Evolutionary conservation across 345 rosid genomes (phyloP).

Genomic region (Citrus sinensis): DVS_A1.0 CM039167.1:18281001-18281500

Average conservation of each 20-base stretch:
- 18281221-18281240: neutral
- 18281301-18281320: too few species aligned
- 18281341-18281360: too few species aligned
- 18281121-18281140: slow-evolving; percentile 54
- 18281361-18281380: too few species aligned
- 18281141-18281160: slow-evolving; percentile 15
- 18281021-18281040: slow-evolving; percentile 91
- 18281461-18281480: too few species aligned
- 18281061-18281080: slow-evolving; percentile 68
- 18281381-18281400: too few species aligned
- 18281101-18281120: slow-evolving; percentile 63
- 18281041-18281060: slow-evolving; percentile 85
- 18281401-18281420: too few species aligned
- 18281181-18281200: slow-evolving; percentile 20
- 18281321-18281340: too few species aligned
- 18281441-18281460: too few species aligned
- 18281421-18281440: too few species aligned
- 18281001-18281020: slow-evolving; percentile 98
- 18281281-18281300: too few species aligned
- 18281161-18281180: slow-evolving; percentile 1
- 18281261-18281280: too few species aligned
- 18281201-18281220: neutral
- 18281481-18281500: too few species aligned
- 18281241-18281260: neutral
- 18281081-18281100: slow-evolving; percentile 84